Evolutionary conservation across 768 basidiomycete species (phyloP).

Genomic region (Suillus sp.): DNA sequence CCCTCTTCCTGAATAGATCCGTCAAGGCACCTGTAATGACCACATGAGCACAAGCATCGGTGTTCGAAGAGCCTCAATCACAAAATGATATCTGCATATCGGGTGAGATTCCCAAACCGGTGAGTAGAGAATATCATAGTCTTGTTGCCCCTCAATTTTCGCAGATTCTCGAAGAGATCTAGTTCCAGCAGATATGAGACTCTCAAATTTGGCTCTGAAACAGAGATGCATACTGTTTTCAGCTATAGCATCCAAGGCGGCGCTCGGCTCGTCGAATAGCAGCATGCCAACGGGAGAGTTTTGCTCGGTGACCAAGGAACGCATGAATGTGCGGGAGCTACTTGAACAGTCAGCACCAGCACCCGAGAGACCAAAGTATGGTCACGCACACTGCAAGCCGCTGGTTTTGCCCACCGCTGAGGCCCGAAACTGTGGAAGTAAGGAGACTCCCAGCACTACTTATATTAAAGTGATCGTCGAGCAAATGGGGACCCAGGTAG

Average conservation of each 20-base stretch:
- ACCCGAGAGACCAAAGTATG: neutral
- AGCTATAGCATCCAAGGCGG: conserved; percentile 71
- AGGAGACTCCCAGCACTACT: no score
- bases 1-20: conserved; percentile 67
- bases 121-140: conserved; percentile 83
- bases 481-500: no score
- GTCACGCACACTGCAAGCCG: conserved; percentile 62
- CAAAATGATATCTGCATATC: conserved; percentile 65
- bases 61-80: conserved; percentile 28
- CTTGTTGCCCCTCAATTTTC: conserved; percentile 68
- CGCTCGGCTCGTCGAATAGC: conserved; percentile 76
- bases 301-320: conserved; percentile 49
- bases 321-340: conserved; percentile 73
- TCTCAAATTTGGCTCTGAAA: neutral
- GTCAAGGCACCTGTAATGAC: conserved; percentile 61
- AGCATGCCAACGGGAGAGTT: conserved; percentile 57
- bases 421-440: conserved; percentile 29
- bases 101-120: conserved; percentile 62
- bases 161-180: conserved; percentile 73
- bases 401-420: conserved; percentile 79
- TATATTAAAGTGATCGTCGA: no score
- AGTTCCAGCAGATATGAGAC: neutral
- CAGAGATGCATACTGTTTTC: conserved; percentile 54
- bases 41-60: neutral
- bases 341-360: neutral